Base-by-base conservation (phyloP, 2,329 filamentous ascomycete species). In the Talaromyces sp. region DNA sequence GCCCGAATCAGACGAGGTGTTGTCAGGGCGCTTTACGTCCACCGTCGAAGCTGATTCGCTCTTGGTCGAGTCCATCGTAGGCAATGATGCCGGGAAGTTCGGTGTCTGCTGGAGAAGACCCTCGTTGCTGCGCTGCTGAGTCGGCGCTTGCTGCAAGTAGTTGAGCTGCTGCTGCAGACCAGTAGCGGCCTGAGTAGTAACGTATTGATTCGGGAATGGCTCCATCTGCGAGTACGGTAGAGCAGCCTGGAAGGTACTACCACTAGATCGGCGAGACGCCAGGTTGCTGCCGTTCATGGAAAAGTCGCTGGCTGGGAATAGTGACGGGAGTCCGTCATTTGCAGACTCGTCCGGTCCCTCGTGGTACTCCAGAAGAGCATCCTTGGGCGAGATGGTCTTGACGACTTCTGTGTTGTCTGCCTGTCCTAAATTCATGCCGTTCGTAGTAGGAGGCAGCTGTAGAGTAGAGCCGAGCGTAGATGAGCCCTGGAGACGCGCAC, bases 371-470 rank as follows among this genome's bases (percentile, higher is more conserved):
- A 97, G 78, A 62, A 96, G 77, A 1, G 93, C 90, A 69, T 98
- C 93, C 77, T 96, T 96, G 26, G 93, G 95, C 1, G 93, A 98
- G 53, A 99, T 96, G 0, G 93, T 96, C 75, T 91, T 90, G 1
- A 86, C 82, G 1, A 86, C 82, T n/a, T 88, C 71, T 41, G 75
- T 67, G 43, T 77, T 58, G 50, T 78, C 58, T 55, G 66, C 56
- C 26, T 65, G 61, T 2, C 9, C 43, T 58, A 72, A 63, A n/a
- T 61, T 65, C 64, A 73, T 78, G 58, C 69, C 66, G 54, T 65
- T 67, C 10, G 46, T 67, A 6, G 46, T 43, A 43, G 71, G 69
- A 32, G 65, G 31, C 59, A 72, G 68, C 10, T 73, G 71, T n/a
- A 74, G 66, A 38, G 71, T 72, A n/a, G 72, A 72, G 1, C 70